Evolutionary conservation across 495 filamentous ascomycete species (phyloP).

Genomic region (Penicillium odoratum): DNA sequence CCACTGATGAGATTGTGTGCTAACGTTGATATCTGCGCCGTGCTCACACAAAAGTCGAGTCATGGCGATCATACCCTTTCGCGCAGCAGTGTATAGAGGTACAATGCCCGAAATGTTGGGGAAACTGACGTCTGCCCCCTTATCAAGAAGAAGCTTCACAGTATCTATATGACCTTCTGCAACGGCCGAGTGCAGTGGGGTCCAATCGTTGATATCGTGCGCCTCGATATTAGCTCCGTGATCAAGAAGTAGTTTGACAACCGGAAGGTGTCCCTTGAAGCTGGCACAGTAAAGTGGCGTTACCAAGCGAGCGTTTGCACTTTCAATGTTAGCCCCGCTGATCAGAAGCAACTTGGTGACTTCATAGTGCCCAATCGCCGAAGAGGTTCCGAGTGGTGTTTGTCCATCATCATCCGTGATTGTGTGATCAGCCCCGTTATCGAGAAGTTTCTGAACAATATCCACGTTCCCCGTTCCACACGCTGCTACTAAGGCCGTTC

Average conservation of each 20-base stretch:
- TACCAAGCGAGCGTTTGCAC: too few species aligned
- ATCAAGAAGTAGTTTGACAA: background rate
- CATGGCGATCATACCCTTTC: background rate
- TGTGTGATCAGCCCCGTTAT: slow-evolving; percentile 1
- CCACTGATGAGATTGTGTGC: background rate
- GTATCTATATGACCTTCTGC: background rate
- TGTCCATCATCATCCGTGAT: background rate
- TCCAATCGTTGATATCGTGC: background rate
- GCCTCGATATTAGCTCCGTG: background rate
- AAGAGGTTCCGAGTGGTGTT: background rate
- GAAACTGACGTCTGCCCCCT: slow-evolving; percentile 1
- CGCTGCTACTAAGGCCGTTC: background rate
- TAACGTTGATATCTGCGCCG: background rate
- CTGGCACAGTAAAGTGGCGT: background rate
- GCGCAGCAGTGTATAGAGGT: background rate
- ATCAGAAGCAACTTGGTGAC: slow-evolving; percentile 2
- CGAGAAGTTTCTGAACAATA: background rate
- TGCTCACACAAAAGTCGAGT: background rate
- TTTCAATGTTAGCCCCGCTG: slow-evolving; percentile 2
- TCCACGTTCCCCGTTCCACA: background rate
- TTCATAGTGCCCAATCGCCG: background rate
- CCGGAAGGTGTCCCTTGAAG: background rate
- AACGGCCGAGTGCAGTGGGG: background rate
- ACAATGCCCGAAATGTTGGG: background rate
- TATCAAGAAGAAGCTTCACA: slow-evolving; percentile 1